Conservation (phyloP, 2,329 filamentous ascomycete genomes). For the Cladosporium sp. region DNA sequence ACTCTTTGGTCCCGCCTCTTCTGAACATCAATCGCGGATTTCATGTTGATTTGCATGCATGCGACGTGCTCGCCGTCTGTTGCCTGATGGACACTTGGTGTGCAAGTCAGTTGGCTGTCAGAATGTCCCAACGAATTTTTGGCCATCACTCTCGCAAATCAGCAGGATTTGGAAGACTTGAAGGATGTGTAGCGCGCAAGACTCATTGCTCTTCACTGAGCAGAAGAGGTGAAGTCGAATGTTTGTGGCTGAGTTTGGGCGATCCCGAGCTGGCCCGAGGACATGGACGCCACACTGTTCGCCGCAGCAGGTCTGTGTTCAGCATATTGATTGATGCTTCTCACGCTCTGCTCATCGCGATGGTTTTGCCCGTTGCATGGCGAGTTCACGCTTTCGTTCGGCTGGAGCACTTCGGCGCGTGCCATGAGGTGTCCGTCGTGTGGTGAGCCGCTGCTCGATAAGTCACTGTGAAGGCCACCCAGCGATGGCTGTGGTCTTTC, state of each 20-base stretch:
- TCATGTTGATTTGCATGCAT: background rate
- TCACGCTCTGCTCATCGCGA: background rate
- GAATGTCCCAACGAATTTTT: background rate
- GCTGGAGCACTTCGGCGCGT: background rate
- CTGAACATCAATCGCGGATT: background rate
- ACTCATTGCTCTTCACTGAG: background rate
- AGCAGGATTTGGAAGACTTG: background rate
- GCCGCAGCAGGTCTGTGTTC: background rate
- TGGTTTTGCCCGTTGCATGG: background rate
- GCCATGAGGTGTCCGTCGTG: background rate
- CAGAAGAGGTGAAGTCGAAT: slow-evolving; percentile 1
- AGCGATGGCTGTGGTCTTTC: background rate
- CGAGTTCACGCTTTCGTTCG: background rate
- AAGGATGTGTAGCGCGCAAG: background rate
- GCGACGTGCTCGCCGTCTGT: background rate
- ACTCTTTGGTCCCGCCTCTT: background rate
- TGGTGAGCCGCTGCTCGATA: background rate
- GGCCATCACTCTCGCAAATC: background rate
- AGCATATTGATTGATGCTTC: background rate
- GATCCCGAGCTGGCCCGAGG: slow-evolving; percentile 10
- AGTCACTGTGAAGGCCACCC: background rate
- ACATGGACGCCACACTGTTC: background rate
- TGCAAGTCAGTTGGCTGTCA: background rate
- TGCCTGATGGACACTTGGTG: background rate
- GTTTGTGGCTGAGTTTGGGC: background rate